phyloP scores from a whole-genome alignment of 2,329 filamentous ascomycete species.

The Nectriaceae sp. region DNA sequence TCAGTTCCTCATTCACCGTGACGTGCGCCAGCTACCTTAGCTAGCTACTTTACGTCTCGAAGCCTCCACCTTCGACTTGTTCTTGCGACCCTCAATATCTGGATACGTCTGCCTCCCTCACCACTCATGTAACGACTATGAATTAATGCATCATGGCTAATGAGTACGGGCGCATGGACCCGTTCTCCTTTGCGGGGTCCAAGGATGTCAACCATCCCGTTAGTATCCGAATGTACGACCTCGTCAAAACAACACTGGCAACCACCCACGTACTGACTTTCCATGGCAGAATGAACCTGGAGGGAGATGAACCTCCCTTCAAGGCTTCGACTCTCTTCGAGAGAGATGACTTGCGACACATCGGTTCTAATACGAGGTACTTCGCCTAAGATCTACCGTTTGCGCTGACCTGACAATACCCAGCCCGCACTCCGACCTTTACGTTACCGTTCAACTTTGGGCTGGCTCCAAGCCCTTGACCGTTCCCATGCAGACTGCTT shows the following conservation, averaged over 20 bases:
- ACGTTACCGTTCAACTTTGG: conserved; percentile 91
- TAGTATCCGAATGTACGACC: conserved; percentile 62
- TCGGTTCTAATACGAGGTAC: conserved; percentile 81
- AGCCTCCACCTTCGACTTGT: too few relatives aligned
- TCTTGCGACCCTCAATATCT: too few relatives aligned
- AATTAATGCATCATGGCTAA: conserved; percentile 34
- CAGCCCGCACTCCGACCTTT: conserved; percentile 83
- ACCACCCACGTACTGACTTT: conserved; percentile 14
- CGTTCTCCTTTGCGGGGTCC: conserved; percentile 93
- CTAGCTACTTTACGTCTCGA: too few relatives aligned
- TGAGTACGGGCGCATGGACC: conserved; percentile 70
- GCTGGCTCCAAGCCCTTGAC: conserved; percentile 94
- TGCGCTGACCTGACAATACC: conserved; percentile 22
- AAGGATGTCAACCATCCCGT: conserved; percentile 77
- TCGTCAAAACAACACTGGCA: not conserved
- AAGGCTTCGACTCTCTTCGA: conserved; percentile 71
- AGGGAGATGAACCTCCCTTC: conserved; percentile 44
- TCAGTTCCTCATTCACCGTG: too few relatives aligned
- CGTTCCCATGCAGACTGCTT: conserved; percentile 87
- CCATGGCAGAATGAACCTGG: conserved; percentile 47
- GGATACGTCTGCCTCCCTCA: not conserved
- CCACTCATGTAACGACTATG: conserved; percentile 20
- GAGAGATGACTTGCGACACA: conserved; percentile 77
- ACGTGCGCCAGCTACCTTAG: not conserved
- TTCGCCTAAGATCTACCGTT: conserved; percentile 4